Conservation (phyloP, 371 early-diverging fungal genomes). For the Funneliformis caledonium region DNA sequence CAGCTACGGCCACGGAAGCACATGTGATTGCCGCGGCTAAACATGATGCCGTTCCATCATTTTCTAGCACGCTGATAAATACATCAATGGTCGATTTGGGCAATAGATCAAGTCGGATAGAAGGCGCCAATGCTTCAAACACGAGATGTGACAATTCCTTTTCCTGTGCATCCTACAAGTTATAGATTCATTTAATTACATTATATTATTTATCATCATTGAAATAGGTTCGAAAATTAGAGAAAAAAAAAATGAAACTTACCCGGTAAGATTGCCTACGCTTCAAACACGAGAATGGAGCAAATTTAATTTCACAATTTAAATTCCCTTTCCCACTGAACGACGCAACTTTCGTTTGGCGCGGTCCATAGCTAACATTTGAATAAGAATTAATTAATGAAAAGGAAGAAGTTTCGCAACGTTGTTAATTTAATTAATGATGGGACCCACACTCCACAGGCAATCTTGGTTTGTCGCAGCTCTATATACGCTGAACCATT, state of each 20-base stretch:
- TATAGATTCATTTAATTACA: neutral
- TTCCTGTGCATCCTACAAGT: slow-evolving; percentile 75
- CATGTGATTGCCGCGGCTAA: slow-evolving; percentile 87
- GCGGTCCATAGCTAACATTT: slow-evolving; percentile 72
- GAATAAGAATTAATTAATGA: slow-evolving; percentile 3
- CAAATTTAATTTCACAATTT: slow-evolving; percentile 88
- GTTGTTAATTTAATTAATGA: neutral
- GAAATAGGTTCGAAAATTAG: neutral
- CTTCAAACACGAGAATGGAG: slow-evolving; percentile 84
- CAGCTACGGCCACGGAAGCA: slow-evolving; percentile 86
- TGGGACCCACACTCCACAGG: slow-evolving; percentile 84
- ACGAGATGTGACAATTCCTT: slow-evolving; percentile 79
- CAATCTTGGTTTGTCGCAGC: slow-evolving; percentile 81
- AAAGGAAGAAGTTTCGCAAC: neutral
- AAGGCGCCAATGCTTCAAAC: slow-evolving; percentile 83
- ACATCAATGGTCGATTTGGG: slow-evolving; percentile 92
- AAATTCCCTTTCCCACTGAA: slow-evolving; percentile 69
- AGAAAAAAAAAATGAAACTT: slow-evolving; percentile 28
- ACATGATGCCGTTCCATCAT: slow-evolving; percentile 79
- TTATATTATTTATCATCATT: neutral
- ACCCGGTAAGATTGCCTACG: slow-evolving; percentile 65
- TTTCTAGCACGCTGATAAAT: slow-evolving; percentile 85
- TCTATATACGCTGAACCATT: slow-evolving; percentile 93
- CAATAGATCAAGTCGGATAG: slow-evolving; percentile 80
- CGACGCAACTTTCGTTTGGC: slow-evolving; percentile 61